These are phyloP conservation scores for Hyparrhenia diplandra DNA, from an alignment of 176 grass and related monocot genomes.

Conservation along the genomic window DNA sequence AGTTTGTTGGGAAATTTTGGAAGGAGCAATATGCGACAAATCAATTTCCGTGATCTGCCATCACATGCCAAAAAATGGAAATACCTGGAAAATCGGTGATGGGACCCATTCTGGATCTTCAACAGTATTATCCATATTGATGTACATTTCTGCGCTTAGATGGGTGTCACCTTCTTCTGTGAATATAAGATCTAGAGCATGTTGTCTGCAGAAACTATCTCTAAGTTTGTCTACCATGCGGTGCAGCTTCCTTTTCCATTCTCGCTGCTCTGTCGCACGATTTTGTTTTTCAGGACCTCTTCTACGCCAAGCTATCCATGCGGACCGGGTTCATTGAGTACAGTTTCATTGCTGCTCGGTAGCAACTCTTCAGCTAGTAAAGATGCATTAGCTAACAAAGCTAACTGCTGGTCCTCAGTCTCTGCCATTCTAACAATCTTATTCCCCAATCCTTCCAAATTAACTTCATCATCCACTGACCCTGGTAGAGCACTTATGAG, in stretches of 20 bases:
- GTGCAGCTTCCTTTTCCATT: constrained; percentile 93
- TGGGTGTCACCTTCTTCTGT: constrained; percentile 72
- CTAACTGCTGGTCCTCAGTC: constrained; percentile 75
- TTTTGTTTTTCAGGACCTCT: constrained; percentile 48
- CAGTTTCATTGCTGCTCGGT: constrained; percentile 80
- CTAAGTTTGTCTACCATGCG: constrained; percentile 64
- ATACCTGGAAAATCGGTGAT: constrained; percentile 82
- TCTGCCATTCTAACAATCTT: constrained; percentile 82
- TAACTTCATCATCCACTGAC: constrained; percentile 69
- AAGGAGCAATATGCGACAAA: not conserved
- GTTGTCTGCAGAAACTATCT: constrained; percentile 84
- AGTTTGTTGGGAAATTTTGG: not conserved
- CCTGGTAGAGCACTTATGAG: constrained; percentile 78
- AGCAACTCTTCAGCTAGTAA: constrained; percentile 92
- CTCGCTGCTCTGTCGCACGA: constrained; percentile 62
- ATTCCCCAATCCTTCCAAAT: constrained; percentile 75
- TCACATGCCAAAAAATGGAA: not conserved
- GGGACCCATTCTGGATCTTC: constrained; percentile 77
- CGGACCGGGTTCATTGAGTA: constrained; percentile 45
- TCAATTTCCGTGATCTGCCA: constrained; percentile 4
- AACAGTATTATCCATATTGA: constrained; percentile 58
- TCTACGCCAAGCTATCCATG: constrained; percentile 31
- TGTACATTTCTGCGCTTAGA: constrained; percentile 88
- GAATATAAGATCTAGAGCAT: constrained; percentile 97
- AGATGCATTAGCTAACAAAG: constrained; percentile 88